phyloP scores from a whole-genome alignment of 805 yeast genomes.

The Zygoascus bituminiphila region DNA sequence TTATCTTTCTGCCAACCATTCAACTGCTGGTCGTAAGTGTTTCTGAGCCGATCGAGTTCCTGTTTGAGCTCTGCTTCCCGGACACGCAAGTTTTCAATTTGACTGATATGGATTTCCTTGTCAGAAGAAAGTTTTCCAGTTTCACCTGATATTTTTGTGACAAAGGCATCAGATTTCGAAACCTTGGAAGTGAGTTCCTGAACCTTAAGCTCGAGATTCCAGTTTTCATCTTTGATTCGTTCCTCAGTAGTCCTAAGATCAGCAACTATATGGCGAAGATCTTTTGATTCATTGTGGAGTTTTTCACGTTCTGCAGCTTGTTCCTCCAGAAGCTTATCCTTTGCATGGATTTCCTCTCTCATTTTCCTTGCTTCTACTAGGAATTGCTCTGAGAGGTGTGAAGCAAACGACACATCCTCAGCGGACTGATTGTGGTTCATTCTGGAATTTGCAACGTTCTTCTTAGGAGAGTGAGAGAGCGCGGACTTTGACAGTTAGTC shows the following conservation, averaged over 20 bases:
- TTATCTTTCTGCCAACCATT: slow-evolving; percentile 15
- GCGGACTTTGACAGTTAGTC: not conserved
- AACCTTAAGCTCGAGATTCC: slow-evolving; percentile 30
- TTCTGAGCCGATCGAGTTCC: slow-evolving; percentile 18
- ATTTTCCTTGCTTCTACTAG: slow-evolving; percentile 29
- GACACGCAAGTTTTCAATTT: slow-evolving; percentile 23
- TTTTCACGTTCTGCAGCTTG: slow-evolving; percentile 15
- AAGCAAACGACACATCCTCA: slow-evolving; percentile 25
- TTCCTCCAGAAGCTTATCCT: slow-evolving; percentile 14
- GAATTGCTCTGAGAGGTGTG: slow-evolving; percentile 27
- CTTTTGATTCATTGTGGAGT: slow-evolving; percentile 14
- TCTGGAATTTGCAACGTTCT: not conserved
- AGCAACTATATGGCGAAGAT: slow-evolving; percentile 17
- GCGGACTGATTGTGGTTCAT: slow-evolving; percentile 2
- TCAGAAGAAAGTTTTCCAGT: slow-evolving; percentile 17
- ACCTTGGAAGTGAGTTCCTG: slow-evolving; percentile 24
- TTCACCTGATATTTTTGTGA: slow-evolving; percentile 21
- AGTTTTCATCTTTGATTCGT: slow-evolving; percentile 28
- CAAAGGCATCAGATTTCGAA: slow-evolving; percentile 18
- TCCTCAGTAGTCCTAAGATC: slow-evolving; percentile 21
- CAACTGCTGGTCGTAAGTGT: slow-evolving; percentile 22
- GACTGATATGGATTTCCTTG: slow-evolving; percentile 20
- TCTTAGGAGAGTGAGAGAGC: not conserved
- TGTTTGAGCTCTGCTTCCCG: slow-evolving; percentile 23
- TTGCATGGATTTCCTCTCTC: slow-evolving; percentile 18